These are phyloP conservation scores for Eremomyces bilateralis DNA, from an alignment of 495 filamentous ascomycete genomes.

Conservation along the genomic window DNA sequence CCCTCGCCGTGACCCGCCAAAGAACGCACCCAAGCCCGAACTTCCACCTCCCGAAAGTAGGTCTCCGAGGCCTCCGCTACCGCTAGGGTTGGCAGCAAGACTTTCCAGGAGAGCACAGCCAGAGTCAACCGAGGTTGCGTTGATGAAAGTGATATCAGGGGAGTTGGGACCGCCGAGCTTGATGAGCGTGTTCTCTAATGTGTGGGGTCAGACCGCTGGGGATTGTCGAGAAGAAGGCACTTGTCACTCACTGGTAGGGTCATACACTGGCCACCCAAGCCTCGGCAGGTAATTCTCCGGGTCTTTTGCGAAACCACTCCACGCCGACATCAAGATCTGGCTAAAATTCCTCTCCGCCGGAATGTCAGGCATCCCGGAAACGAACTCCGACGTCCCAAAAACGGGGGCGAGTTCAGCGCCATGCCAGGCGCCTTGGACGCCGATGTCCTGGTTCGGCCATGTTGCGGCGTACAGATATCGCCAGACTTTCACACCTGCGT, in stretches of 20 bases:
- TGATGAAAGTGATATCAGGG: too few relatives aligned
- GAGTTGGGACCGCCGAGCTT: too few relatives aligned
- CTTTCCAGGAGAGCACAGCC: too few relatives aligned
- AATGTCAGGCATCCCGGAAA: background rate
- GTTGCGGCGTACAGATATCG: background rate
- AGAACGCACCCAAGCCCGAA: too few relatives aligned
- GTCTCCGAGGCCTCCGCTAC: too few relatives aligned
- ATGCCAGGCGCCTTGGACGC: background rate
- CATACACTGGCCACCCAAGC: constrained; percentile 1
- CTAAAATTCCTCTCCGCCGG: background rate
- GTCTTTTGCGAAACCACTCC: background rate
- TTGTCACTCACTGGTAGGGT: background rate
- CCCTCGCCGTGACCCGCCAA: too few relatives aligned
- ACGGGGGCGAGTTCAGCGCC: background rate
- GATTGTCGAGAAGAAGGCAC: too few relatives aligned
- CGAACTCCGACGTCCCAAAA: background rate
- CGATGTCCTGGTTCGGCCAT: constrained; percentile 1
- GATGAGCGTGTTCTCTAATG: too few relatives aligned
- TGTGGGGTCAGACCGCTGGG: too few relatives aligned
- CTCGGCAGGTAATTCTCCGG: background rate
- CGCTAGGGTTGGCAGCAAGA: too few relatives aligned
- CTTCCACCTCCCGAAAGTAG: too few relatives aligned
- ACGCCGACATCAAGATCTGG: background rate
- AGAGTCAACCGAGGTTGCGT: too few relatives aligned
- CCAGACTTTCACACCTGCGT: background rate